phyloP scores from a whole-genome alignment of 495 filamentous ascomycete genomes.

The Daldinia caldariorum region DNA sequence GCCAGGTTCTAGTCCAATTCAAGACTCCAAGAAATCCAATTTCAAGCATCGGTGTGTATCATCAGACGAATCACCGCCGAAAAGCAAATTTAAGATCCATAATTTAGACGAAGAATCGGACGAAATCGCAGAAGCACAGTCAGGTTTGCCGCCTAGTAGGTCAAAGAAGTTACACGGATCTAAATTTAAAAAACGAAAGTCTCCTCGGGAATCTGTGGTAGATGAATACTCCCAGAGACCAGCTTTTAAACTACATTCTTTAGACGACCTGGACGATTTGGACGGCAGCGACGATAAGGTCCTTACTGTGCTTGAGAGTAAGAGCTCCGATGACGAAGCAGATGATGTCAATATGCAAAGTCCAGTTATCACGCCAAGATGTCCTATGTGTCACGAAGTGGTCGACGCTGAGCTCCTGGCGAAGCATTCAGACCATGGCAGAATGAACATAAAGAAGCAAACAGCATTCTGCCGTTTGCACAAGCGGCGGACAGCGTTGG shows the following conservation, averaged over 20 bases:
- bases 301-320: constrained; percentile 22
- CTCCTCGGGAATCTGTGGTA: constrained; percentile 9
- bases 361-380: constrained; percentile 46
- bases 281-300: constrained; percentile 37
- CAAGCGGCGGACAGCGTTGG: constrained; percentile 64
- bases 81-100: constrained; percentile 10
- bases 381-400: constrained; percentile 73
- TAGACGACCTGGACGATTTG: constrained; percentile 36
- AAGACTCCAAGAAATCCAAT: neutral
- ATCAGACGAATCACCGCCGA: constrained; percentile 22
- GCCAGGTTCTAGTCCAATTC: constrained; percentile 22
- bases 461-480: constrained; percentile 78
- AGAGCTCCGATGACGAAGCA: constrained; percentile 33
- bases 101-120: constrained; percentile 15
- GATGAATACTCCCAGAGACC: constrained; percentile 36
- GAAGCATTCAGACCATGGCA: constrained; percentile 56
- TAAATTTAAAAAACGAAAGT: constrained; percentile 20
- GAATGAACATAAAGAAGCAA: constrained; percentile 70
- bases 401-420: constrained; percentile 65
- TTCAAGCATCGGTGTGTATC: constrained; percentile 6
- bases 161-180: constrained; percentile 6
- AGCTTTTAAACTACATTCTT: constrained; percentile 39
- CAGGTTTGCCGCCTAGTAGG: neutral
- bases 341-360: constrained; percentile 23
- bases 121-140: neutral